Evolutionary conservation across 78 protist genomes (phyloP), one percentile per base, ranked within the genome.

Genomic region (Cavenderia fasciculata): DNA sequence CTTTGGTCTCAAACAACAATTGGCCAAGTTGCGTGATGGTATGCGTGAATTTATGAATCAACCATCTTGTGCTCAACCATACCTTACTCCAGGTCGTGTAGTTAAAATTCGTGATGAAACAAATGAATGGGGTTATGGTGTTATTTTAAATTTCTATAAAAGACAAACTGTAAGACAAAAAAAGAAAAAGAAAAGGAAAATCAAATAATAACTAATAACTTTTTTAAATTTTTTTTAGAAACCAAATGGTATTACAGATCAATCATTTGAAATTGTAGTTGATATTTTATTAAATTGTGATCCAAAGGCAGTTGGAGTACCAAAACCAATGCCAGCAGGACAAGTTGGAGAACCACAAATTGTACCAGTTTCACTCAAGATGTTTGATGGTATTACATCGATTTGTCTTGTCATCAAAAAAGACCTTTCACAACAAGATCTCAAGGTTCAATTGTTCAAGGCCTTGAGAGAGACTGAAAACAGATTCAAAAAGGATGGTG

Each of bases 101-200:
- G 95, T 94, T 23, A 86, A 62, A 19, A 75, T 95, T 2, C 43
- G 75, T 27, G 95, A 89, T 7, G 94, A 40, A 5, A 56, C n/a
- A 4, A 40, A 23, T 2, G 77, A 92, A 41, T 93, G 93, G 94
- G 98, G 98, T 25, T 97, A 96, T 95, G 98, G 98, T 66, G 92
- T 74, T 18, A 57, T 97, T 14, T 51, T 97, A 43, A 96, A 94
- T 68, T 94, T 78, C 85, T 69, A 79, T 19, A 92, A 85, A 43
- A 21, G 85, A 25, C 29, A 49, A 44, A 36, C 33, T 11, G 47
- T 51, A 21, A 61, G 63, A 2, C 25, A 46, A 41, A 78, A 69
- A 25, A n/a, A n/a, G n/a, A n/a, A n/a, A n/a, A n/a, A n/a, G n/a
- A n/a, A n/a, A n/a, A n/a, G n/a, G n/a, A n/a, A n/a, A n/a, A n/a